phyloP scores from a whole-genome alignment of 345 rosid genomes.

The Aquilaria yunnanensis region DNA sequence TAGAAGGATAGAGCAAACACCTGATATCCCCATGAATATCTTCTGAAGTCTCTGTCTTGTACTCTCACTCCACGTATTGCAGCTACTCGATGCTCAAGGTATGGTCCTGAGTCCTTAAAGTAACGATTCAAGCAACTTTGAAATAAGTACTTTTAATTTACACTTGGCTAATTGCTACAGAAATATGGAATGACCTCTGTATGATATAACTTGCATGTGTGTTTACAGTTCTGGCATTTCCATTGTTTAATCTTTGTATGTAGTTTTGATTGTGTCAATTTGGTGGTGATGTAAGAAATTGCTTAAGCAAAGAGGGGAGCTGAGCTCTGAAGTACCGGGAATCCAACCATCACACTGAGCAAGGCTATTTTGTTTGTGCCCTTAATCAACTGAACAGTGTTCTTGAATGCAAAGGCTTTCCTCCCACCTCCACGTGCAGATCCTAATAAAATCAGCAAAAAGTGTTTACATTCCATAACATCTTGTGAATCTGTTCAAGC shows the following conservation, averaged over 20 bases:
- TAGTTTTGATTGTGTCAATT: too few relatives aligned
- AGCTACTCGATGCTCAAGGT: conserved; percentile 32
- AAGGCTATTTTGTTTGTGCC: conserved; percentile 62
- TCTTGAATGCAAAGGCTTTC: conserved; percentile 25
- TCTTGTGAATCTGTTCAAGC: background rate
- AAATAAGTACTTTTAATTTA: too few relatives aligned
- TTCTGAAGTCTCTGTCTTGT: conserved; percentile 19
- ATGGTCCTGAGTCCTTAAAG: conserved; percentile 50
- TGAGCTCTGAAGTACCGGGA: conserved; percentile 44
- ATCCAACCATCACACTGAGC: conserved; percentile 73
- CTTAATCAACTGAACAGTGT: conserved; percentile 26
- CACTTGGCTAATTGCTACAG: too few relatives aligned
- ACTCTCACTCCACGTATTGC: conserved; percentile 33
- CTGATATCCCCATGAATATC: conserved; percentile 56
- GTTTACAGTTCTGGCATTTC: too few relatives aligned
- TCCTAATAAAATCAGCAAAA: conserved; percentile 24
- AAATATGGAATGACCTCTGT: too few relatives aligned
- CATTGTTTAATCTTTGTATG: too few relatives aligned
- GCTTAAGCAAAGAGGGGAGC: background rate
- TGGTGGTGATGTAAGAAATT: too few relatives aligned
- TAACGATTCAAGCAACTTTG: background rate
- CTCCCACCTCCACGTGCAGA: conserved; percentile 43
- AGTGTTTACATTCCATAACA: too few relatives aligned
- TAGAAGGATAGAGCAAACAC: conserved; percentile 17
- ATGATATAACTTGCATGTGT: too few relatives aligned